Base-by-base conservation (phyloP, 2,329 filamentous ascomycete species). In the Arthrobotrys pseudoclavata region DNA sequence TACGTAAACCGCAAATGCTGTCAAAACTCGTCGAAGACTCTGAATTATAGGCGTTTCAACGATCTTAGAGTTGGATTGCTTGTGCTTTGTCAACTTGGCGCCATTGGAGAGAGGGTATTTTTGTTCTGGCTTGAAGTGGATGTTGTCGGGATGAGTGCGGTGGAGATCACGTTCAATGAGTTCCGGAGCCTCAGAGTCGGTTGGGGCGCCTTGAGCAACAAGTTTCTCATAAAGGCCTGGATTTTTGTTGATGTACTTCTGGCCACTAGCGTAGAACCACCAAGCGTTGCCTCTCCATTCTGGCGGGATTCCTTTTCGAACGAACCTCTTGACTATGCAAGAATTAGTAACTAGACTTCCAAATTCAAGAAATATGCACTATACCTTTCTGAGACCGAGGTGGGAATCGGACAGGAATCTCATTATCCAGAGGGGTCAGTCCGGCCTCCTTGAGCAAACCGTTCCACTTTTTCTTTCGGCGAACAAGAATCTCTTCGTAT, bases 261-360 rank as follows among this genome's bases (percentile, higher is more conserved):
- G 93, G 0, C 95, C 95, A 20, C 93, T 93, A 10, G 94, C 93
- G 83, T 97, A 98, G 85, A 92, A 97, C 84, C 97, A 98, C 95
- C 95, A 98, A 53, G 95, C 95, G 4, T 92, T 91, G n/a, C 95
- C 95, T 82, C 95, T 89, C 90, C 94, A 97, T 80, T 97, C 93
- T 0, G 94, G 93, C 2, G 95, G 95, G 61, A 97, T 95, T 15
- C 95, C 95, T 84, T 97, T 98, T 63, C 94, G 90, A 60, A 97
- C 89, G 82, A 96, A 97, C 18, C 94, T 89, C 84, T 96, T 97
- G 50, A 96, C 79, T 79, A n/a, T 53, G 31, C 3, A 37, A n/a
- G 13, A 48, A 29, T 47, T 71, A 67, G 60, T 24, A 34, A 26
- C 18, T 22, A 29, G n/a, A 37, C 1, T 22, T 20, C 12, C 29